A percentile compares a stretch with the other conserved stretches of the same genome.
Conservation (phyloP, 805 yeast species). For the Yarrowia hollandica region DNA sequence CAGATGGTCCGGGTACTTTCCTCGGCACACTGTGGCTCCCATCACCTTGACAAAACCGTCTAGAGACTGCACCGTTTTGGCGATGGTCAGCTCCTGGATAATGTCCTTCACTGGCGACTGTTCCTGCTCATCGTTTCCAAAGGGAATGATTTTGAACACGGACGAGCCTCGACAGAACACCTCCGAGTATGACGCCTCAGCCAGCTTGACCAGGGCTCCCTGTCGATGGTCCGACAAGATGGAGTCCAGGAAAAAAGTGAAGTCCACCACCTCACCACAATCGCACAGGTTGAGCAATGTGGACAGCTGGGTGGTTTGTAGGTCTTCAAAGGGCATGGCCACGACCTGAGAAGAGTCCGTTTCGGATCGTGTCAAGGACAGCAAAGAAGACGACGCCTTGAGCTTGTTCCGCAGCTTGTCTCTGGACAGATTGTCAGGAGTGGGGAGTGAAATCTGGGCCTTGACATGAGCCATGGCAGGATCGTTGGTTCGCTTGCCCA, state of each 20-base stretch:
- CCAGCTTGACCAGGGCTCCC: constrained; percentile 43
- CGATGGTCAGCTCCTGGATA: constrained; percentile 50
- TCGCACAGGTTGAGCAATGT: constrained; percentile 44
- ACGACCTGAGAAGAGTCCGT: constrained; percentile 35
- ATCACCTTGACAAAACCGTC: constrained; percentile 51
- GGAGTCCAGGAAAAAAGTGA: constrained; percentile 39
- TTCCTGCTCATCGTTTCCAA: constrained; percentile 47
- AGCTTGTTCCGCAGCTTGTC: constrained; percentile 56
- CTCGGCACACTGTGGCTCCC: constrained; percentile 50
- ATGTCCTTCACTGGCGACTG: constrained; percentile 48
- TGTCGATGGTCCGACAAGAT: constrained; percentile 31
- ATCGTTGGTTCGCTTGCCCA: constrained; percentile 21
- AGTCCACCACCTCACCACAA: constrained; percentile 41
- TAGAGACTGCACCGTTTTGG: constrained; percentile 44
- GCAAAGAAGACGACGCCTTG: constrained; percentile 51
- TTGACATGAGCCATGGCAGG: constrained; percentile 37
- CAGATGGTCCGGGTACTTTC: constrained; percentile 46
- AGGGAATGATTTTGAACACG: constrained; percentile 55
- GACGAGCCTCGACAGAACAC: constrained; percentile 43
- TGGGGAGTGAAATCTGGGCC: constrained; percentile 57
- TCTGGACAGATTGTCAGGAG: constrained; percentile 56
- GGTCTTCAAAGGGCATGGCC: constrained; percentile 43
- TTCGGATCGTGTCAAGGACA: constrained; percentile 42
- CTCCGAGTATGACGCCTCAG: constrained; percentile 52
- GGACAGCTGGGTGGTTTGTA: constrained; percentile 41